Evolutionary conservation across 805 yeast genomes (phyloP).

Genomic region (Barnettozyma californica): DNA sequence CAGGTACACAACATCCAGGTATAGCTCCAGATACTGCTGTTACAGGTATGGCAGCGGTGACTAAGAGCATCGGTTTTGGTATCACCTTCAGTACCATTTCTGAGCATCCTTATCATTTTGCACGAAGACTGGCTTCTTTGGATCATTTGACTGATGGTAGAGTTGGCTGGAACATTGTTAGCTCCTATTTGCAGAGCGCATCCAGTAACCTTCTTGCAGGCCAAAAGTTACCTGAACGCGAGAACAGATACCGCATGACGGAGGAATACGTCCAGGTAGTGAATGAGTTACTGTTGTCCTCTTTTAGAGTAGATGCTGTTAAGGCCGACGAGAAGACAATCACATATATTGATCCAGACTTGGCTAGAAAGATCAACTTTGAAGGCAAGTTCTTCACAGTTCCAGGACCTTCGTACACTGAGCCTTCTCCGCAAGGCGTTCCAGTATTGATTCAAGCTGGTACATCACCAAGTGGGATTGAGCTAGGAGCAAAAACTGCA

Average conservation of each 20-base stretch:
- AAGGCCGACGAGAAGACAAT: slow-evolving; percentile 18
- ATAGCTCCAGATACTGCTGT: slow-evolving; percentile 35
- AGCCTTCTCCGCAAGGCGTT: slow-evolving; percentile 39
- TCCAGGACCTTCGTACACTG: slow-evolving; percentile 36
- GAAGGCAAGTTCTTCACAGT: slow-evolving; percentile 36
- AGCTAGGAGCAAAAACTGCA: slow-evolving; percentile 39
- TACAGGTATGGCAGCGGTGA: slow-evolving; percentile 37
- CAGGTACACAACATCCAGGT: slow-evolving; percentile 32
- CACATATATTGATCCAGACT: slow-evolving; percentile 29
- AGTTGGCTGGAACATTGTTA: slow-evolving; percentile 40
- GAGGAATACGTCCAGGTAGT: slow-evolving; percentile 35
- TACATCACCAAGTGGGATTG: slow-evolving; percentile 35
- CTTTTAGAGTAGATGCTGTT: slow-evolving; percentile 34
- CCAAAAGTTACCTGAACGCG: slow-evolving; percentile 30
- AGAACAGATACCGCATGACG: slow-evolving; percentile 33
- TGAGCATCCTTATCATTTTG: slow-evolving; percentile 35
- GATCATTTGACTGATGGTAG: slow-evolving; percentile 38
- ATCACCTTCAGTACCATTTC: slow-evolving; percentile 36
- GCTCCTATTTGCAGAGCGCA: slow-evolving; percentile 35
- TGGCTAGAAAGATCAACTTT: slow-evolving; percentile 33
- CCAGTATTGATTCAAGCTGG: slow-evolving; percentile 44
- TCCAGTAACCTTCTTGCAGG: slow-evolving; percentile 32
- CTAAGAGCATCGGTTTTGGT: slow-evolving; percentile 33
- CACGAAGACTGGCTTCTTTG: slow-evolving; percentile 34
- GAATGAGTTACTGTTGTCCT: slow-evolving; percentile 31